Percentiles rank a stretch among this genome's conserved stretches.
Evolutionary conservation across 2,329 filamentous ascomycete genomes (phyloP).

Genomic region (Fusarium musae): DNA sequence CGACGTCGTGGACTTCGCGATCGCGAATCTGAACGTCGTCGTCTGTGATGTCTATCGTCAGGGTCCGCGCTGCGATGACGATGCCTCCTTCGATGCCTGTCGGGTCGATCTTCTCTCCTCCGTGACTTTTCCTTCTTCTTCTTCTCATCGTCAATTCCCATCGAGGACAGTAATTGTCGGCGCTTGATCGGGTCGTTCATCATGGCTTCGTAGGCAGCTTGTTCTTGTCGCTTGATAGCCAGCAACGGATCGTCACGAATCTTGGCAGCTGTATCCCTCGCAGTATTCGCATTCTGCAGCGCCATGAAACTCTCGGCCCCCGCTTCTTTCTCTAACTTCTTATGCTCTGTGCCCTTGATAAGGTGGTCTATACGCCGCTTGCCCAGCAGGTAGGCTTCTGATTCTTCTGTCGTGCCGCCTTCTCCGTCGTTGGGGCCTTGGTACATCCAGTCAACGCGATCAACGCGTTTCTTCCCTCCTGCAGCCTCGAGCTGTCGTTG

Average conservation of each 20-base stretch:
- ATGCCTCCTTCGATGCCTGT: slow-evolving; percentile 56
- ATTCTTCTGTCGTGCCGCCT: slow-evolving; percentile 83
- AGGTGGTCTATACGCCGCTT: slow-evolving; percentile 89
- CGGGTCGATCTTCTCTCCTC: slow-evolving; percentile 47
- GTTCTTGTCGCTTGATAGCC: slow-evolving; percentile 92
- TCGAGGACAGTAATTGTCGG: slow-evolving; percentile 72
- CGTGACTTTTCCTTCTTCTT: slow-evolving; percentile 56
- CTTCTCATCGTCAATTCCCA: slow-evolving; percentile 65
- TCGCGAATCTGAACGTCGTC: slow-evolving; percentile 59
- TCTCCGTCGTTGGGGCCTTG: slow-evolving; percentile 83
- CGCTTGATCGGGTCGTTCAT: slow-evolving; percentile 80
- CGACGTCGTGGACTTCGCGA: slow-evolving; percentile 56
- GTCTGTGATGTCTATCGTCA: slow-evolving; percentile 52
- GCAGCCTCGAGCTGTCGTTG: slow-evolving; percentile 89
- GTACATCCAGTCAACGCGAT: slow-evolving; percentile 99
- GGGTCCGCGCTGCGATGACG: slow-evolving; percentile 55
- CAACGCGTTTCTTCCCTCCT: slow-evolving; percentile 81
- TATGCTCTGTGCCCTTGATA: slow-evolving; percentile 81
- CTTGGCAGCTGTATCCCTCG: slow-evolving; percentile 85
- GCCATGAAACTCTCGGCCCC: slow-evolving; percentile 70
- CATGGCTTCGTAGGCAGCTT: slow-evolving; percentile 81
- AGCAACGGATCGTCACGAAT: slow-evolving; percentile 91
- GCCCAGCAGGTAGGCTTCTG: slow-evolving; percentile 91
- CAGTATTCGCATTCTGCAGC: slow-evolving; percentile 75
- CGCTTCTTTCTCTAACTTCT: slow-evolving; percentile 82